phyloP scores from a whole-genome alignment of 345 rosid species.

The Hypericum androsaemum region DNA sequence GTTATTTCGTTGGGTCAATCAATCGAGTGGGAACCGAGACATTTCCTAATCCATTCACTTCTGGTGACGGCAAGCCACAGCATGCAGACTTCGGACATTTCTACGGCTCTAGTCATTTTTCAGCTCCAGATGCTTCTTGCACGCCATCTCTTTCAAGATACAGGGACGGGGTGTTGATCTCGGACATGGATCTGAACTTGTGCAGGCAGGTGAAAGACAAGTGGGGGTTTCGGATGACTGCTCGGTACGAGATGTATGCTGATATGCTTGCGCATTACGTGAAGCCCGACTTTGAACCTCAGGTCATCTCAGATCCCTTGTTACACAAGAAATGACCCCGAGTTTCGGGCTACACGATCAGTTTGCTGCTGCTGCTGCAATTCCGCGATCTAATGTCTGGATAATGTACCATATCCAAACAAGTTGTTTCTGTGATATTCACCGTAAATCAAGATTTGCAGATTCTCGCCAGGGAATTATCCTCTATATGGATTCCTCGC shows the following conservation, averaged over 20 bases:
- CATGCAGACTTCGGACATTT: slow-evolving; percentile 86
- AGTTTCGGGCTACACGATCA: slow-evolving; percentile 8
- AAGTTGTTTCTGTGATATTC: too few relatives aligned
- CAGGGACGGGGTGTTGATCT: slow-evolving; percentile 70
- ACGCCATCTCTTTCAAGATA: slow-evolving; percentile 68
- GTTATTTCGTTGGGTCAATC: slow-evolving; percentile 90
- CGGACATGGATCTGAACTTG: slow-evolving; percentile 89
- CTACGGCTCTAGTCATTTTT: slow-evolving; percentile 84
- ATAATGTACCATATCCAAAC: too few relatives aligned
- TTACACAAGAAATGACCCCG: slow-evolving; percentile 47
- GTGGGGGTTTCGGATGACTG: slow-evolving; percentile 92
- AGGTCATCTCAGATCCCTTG: slow-evolving; percentile 65
- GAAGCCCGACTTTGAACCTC: slow-evolving; percentile 68
- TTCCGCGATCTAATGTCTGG: too few relatives aligned
- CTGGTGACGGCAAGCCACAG: slow-evolving; percentile 85
- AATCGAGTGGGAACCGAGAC: slow-evolving; percentile 93
- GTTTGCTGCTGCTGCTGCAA: too few relatives aligned
- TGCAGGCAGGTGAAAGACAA: slow-evolving; percentile 87
- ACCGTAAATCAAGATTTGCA: too few relatives aligned
- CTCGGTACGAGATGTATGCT: slow-evolving; percentile 64
- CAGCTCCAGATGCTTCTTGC: slow-evolving; percentile 94
- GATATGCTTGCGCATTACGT: slow-evolving; percentile 44
- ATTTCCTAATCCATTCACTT: slow-evolving; percentile 84
- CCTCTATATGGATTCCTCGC: too few relatives aligned
- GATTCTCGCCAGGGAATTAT: too few relatives aligned